Base-by-base conservation (phyloP, 177 flowering plant genomes). In the Tripterygium wilfordii region DNA sequence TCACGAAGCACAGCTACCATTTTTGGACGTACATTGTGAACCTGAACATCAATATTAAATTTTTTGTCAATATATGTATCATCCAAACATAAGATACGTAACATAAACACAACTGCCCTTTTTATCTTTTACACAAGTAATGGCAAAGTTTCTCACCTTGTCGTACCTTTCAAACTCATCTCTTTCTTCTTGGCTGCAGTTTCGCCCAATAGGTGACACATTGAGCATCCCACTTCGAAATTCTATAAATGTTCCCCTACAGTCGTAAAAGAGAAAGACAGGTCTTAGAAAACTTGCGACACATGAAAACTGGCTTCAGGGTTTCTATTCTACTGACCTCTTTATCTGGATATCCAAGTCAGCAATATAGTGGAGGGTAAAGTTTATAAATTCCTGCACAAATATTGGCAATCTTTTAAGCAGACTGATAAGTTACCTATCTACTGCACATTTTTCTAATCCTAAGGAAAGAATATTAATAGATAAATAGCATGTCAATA, bases 201-300 rank as follows among this genome's bases (percentile, higher is more conserved):
- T 94, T 58, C 96, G 64, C 41, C 99, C 99, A 61, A 94, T 94
- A 50, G 99, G 97, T 53, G 96, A 89, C 38, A 94, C 92, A 62
- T 94, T 94, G 48, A 94, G 56, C 99, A 94, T 94, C 42, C 99
- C 99, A 76, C 75, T 87, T 61, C 99, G 78, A 58, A 89, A 94
- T 65, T 94, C 99, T 47, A 94, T 87, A 54, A 94, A 94, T 37
- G 99, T 89, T 54, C 99, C 96, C 79, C 99, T 89, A 32, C 5
- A n/a, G n/a, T n/a, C n/a, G n/a, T n/a, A 35, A 22, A 13, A 33
- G 18, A 18, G 10, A 26, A 15, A 36, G 35, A 43, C 2, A 32
- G 6, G n/a, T n/a, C n/a, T n/a, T n/a, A n/a, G n/a, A n/a, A n/a
- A n/a, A n/a, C n/a, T n/a, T n/a, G n/a, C n/a, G n/a, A n/a, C n/a